Percentiles rank a stretch among this genome's conserved stretches.
Evolutionary conservation across 2,329 filamentous ascomycete species (phyloP).

Genomic region (Microsporum ferrugineum): DNA sequence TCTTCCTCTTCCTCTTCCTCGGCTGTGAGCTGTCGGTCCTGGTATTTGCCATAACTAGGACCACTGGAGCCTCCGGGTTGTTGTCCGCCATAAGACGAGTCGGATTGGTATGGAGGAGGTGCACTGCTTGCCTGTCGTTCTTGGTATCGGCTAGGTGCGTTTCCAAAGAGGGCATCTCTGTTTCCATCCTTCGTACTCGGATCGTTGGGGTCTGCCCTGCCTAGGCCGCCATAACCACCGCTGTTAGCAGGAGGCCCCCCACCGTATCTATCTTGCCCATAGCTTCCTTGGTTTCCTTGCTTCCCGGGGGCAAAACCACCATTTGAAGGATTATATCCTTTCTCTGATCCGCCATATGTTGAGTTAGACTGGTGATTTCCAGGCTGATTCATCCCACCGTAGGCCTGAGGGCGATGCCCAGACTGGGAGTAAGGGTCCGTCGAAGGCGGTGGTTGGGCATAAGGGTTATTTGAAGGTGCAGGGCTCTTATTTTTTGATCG

Average conservation of each 20-base stretch:
- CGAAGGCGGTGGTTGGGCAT: conserved; percentile 41
- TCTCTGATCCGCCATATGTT: conserved; percentile 8
- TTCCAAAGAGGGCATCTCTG: conserved; percentile 49
- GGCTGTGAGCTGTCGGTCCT: conserved; percentile 63
- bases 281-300: conserved; percentile 38
- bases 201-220: conserved; percentile 39
- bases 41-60: conserved; percentile 9
- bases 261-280: conserved; percentile 44
- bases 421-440: conserved; percentile 44
- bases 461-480: conserved; percentile 42
- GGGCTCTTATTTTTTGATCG: conserved; percentile 45
- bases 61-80: background rate
- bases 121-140: conserved; percentile 26
- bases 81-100: conserved; percentile 21
- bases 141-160: conserved; percentile 41
- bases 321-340: conserved; percentile 14
- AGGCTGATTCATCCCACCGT: conserved; percentile 3
- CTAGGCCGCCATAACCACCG: conserved; percentile 46
- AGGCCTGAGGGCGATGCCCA: conserved; percentile 21
- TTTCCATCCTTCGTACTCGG: conserved; percentile 42
- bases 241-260: conserved; percentile 31
- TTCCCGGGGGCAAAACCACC: conserved; percentile 32
- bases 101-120: conserved; percentile 10
- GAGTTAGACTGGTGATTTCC: background rate
- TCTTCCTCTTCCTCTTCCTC: conserved; percentile 68